Conservation (phyloP, 108 stramenopile genomes). For the Cyclotella baltica region DNA sequence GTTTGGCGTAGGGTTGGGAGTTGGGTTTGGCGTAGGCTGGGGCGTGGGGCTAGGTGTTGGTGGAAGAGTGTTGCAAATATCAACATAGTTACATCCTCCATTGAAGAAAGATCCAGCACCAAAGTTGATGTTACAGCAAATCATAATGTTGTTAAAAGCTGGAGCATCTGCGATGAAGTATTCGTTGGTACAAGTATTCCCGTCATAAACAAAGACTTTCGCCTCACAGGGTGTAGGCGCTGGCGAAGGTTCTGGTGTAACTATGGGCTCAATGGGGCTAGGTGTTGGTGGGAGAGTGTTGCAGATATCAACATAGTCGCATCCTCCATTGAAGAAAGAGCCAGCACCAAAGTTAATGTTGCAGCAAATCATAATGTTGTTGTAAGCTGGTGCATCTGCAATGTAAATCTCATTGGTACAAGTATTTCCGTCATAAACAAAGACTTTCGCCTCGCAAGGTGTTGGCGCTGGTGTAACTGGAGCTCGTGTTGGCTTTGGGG, state of each 20-base stretch:
- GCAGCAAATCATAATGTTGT: background rate
- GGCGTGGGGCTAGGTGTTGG: background rate
- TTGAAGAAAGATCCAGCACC: background rate
- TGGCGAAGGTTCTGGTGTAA: background rate
- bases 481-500: background rate
- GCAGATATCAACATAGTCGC: too few species aligned
- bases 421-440: conserved; percentile 11
- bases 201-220: background rate
- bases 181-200: background rate
- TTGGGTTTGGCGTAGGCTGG: background rate
- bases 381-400: conserved; percentile 1
- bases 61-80: conserved; percentile 6
- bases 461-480: conserved; percentile 9
- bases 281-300: background rate
- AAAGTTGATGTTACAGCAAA: background rate
- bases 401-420: conserved; percentile 14
- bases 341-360: conserved; percentile 1
- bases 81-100: conserved; percentile 2
- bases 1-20: background rate
- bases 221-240: background rate
- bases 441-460: background rate
- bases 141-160: background rate
- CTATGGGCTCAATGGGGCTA: background rate
- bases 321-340: background rate
- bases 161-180: background rate